Base-by-base conservation (phyloP, 75 land plant genomes). In the Pseudotsuga menziesii region DNA sequence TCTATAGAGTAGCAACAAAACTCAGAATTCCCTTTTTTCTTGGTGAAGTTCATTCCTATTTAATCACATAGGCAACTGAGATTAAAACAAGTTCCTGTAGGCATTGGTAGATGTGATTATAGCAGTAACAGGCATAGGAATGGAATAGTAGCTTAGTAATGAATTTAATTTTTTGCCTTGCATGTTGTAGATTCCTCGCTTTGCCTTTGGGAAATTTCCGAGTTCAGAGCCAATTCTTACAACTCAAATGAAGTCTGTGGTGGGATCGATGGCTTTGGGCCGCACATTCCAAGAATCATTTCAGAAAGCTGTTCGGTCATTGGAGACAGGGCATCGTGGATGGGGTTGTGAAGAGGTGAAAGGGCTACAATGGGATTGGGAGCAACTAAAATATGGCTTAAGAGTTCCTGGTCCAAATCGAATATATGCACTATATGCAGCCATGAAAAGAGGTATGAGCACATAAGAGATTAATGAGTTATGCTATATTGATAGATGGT, bases 171-270 rank as follows among this genome's bases (percentile, higher is more conserved):
- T 1, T 41, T 69, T 16, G 3, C 36, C 81, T 48, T n/a, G 17
- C 20, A 25, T 58, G 39, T 72, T 88, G 78, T 89, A 97, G 99
- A 97, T 97, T 81, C 99, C 99, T 29, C 89, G 99, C 16, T 97
- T 97, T 87, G 99, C 99, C 15, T 97, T 97, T 85, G 99, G 95
- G 84, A 97, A 97, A 75, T 97, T 97, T 80, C 99, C 98, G 58
- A 98, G 99, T 26, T 95, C 99, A 44, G 88, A 97, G 70, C 98
- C 99, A 66, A 82, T 97, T 41, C 75, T 97, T 72, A 91, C 99
- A 27, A 97, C 99, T 6, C 99, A 97, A 78, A 97, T 97, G 99
- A 97, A 97, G 67, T 97, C 98, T 61, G 99, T 97, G 11, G 99
- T 98, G 66, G 99, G 95, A 82, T 78, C 98, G 5, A 97, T 97